phyloP scores from a whole-genome alignment of 1,284 basidiomycete species.

The Tilletia indica region DNA sequence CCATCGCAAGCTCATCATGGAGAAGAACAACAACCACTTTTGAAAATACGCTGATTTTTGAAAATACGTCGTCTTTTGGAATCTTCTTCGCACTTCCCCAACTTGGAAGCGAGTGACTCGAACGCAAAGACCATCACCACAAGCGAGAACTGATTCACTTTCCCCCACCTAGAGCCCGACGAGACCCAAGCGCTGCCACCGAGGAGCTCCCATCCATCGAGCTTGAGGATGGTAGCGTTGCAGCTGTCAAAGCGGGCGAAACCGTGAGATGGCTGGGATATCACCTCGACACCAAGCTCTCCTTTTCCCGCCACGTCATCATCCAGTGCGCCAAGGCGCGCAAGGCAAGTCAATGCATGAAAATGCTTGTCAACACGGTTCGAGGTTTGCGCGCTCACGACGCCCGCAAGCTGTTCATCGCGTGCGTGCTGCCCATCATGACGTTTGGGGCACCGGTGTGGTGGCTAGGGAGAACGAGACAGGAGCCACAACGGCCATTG shows the following conservation, averaged over 20 bases:
- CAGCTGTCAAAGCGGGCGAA: background rate
- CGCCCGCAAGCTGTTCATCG: constrained; percentile 49
- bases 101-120: no score
- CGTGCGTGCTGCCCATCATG: no score
- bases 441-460: constrained; percentile 54
- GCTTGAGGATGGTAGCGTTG: background rate
- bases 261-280: constrained; percentile 54
- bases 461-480: constrained; percentile 50
- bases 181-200: no score
- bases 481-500: no score
- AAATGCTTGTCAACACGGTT: constrained; percentile 57
- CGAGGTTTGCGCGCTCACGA: constrained; percentile 52
- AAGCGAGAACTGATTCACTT: no score
- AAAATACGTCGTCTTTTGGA: no score
- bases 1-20: no score
- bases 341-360: constrained; percentile 42
- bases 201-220: background rate
- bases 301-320: constrained; percentile 47
- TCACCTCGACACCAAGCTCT: constrained; percentile 45
- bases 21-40: no score
- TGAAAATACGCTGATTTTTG: no score
- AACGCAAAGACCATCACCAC: no score
- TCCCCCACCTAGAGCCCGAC: no score
- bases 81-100: no score
- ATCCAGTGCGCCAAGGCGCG: constrained; percentile 36